These are phyloP conservation scores for Sugiyamaella valdiviana DNA, from an alignment of 805 yeast species.

Conservation along the genomic window DNA sequence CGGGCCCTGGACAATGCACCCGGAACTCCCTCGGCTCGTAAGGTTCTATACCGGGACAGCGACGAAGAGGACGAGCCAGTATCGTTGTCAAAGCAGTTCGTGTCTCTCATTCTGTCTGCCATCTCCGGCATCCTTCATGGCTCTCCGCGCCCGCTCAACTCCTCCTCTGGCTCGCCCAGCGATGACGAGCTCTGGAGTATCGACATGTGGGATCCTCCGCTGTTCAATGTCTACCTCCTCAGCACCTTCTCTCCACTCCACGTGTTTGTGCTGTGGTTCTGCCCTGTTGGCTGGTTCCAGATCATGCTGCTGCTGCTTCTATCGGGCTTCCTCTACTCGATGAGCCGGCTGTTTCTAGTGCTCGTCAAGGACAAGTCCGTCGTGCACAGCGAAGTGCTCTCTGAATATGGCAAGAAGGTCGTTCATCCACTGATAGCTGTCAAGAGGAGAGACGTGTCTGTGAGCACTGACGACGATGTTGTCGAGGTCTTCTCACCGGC, in stretches of 20 bases:
- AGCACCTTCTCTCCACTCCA: conserved; percentile 56
- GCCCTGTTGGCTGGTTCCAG: conserved; percentile 35
- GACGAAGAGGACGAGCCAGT: neutral
- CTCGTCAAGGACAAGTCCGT: conserved; percentile 54
- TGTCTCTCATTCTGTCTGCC: neutral
- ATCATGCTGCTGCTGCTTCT: conserved; percentile 35
- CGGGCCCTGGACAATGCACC: conserved; percentile 19
- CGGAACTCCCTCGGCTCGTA: conserved; percentile 24
- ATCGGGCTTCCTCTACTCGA: conserved; percentile 30
- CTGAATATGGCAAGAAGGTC: conserved; percentile 57
- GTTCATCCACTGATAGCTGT: conserved; percentile 53
- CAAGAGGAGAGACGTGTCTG: conserved; percentile 50
- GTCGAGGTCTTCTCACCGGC: conserved; percentile 25
- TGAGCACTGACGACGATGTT: conserved; percentile 32
- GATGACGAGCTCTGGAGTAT: conserved; percentile 42
- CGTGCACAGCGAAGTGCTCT: conserved; percentile 51
- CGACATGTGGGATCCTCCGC: conserved; percentile 61
- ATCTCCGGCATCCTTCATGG: neutral
- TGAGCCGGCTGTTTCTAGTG: conserved; percentile 41
- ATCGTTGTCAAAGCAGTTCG: neutral
- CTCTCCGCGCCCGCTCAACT: neutral
- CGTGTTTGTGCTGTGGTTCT: conserved; percentile 37
- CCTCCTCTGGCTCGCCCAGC: neutral
- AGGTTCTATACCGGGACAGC: conserved; percentile 5
- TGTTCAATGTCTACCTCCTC: conserved; percentile 46